phyloP scores from a whole-genome alignment of 495 filamentous ascomycete species.

The Melanomma pulvis-pyrius region DNA sequence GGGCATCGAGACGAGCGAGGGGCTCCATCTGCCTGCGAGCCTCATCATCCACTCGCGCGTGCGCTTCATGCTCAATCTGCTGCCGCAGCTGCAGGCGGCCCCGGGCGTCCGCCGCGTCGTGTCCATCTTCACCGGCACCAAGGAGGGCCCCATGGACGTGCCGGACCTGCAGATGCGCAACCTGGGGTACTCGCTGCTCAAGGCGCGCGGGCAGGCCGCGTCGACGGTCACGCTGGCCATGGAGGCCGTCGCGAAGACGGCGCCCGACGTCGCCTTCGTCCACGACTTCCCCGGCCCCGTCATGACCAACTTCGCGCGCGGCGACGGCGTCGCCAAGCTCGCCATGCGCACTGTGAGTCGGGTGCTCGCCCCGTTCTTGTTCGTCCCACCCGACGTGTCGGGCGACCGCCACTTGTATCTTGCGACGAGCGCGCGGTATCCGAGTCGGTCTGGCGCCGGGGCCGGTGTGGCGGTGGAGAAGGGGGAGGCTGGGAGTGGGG shows the following conservation, averaged over 20 bases:
- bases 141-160: slow-evolving; percentile 56
- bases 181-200: slow-evolving; percentile 39
- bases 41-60: slow-evolving; percentile 36
- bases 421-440: slow-evolving; percentile 27
- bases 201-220: slow-evolving; percentile 49
- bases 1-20: slow-evolving; percentile 39
- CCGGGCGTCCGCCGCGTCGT: slow-evolving; percentile 55
- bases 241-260: slow-evolving; percentile 51
- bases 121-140: slow-evolving; percentile 54
- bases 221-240: slow-evolving; percentile 57
- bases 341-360: slow-evolving; percentile 1
- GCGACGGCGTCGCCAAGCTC: slow-evolving; percentile 9
- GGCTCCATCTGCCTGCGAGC: slow-evolving; percentile 28
- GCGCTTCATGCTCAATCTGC: slow-evolving; percentile 56
- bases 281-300: slow-evolving; percentile 62
- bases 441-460: background rate
- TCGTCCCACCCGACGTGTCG: slow-evolving; percentile 48
- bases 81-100: slow-evolving; percentile 56
- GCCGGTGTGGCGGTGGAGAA: too few relatives aligned
- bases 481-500: background rate
- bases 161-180: slow-evolving; percentile 51
- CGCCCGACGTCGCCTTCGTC: slow-evolving; percentile 59
- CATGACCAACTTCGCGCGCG: slow-evolving; percentile 43
- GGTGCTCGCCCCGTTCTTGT: slow-evolving; percentile 42
- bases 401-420: slow-evolving; percentile 60